Conservation (phyloP, 2,329 filamentous ascomycete genomes). For the Talaromyces sp. region DNA sequence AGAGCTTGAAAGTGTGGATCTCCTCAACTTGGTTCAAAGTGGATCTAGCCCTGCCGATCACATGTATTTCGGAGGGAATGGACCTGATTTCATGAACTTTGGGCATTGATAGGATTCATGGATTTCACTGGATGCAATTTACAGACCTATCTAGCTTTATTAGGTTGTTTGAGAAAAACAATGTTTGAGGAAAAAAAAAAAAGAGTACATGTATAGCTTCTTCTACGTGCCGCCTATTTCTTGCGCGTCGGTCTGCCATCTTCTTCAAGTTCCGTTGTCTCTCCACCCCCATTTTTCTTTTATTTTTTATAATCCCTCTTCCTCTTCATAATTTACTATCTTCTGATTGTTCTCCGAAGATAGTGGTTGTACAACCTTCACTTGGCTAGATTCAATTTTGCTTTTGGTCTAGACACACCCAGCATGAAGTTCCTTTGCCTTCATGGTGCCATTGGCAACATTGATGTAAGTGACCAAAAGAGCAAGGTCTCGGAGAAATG, state of each 20-base stretch:
- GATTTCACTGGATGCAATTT: not conserved
- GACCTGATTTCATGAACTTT: not conserved
- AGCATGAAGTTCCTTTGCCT: constrained; percentile 33
- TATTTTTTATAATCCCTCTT: not conserved
- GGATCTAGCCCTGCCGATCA: constrained; percentile 11
- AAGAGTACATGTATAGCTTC: not conserved
- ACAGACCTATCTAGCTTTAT: not conserved
- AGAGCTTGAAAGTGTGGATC: constrained; percentile 11
- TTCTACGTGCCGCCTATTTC: not conserved
- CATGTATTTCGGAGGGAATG: constrained; percentile 20
- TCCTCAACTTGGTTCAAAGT: not conserved
- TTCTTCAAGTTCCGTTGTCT: not conserved
- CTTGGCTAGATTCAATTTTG: not conserved
- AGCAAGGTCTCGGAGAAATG: not conserved
- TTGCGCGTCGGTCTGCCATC: not conserved
- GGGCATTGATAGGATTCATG: constrained; percentile 5
- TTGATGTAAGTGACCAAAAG: constrained; percentile 23
- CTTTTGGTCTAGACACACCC: constrained; percentile 3
- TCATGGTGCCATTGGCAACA: constrained; percentile 33
- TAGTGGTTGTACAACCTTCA: constrained; percentile 12
- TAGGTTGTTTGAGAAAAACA: not conserved
- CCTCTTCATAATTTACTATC: not conserved
- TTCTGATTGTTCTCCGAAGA: not conserved
- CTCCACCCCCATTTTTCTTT: not conserved
- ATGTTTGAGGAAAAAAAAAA: too few species aligned